phyloP scores from a whole-genome alignment of 2,329 filamentous ascomycete species.

The Verticillium albo-atrum region DNA sequence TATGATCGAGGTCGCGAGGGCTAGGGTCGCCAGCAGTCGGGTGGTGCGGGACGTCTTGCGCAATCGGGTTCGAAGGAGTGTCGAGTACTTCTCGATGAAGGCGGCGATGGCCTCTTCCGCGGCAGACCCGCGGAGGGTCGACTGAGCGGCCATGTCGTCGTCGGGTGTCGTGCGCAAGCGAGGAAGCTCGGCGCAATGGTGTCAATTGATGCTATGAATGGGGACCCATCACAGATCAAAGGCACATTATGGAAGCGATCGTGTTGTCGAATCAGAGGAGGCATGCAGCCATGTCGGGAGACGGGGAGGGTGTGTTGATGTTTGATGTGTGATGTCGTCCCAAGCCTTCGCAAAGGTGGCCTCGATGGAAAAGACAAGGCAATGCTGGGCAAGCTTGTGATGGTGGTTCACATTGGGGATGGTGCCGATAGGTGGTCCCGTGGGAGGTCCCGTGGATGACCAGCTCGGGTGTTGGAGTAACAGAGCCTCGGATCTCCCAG shows the following conservation, averaged over 20 bases:
- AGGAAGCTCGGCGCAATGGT: not conserved
- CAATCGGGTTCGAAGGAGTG: slow-evolving; percentile 48
- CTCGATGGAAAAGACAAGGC: not conserved
- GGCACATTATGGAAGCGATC: not conserved
- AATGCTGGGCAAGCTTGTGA: not conserved
- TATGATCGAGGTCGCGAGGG: slow-evolving; percentile 74
- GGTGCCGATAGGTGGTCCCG: not conserved
- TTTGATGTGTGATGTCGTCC: not conserved
- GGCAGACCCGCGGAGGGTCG: slow-evolving; percentile 65
- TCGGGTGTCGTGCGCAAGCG: slow-evolving; percentile 13
- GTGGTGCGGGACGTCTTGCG: slow-evolving; percentile 64
- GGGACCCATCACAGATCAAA: slow-evolving; percentile 9
- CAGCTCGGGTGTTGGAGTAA: slow-evolving; percentile 1
- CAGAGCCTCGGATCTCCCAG: not conserved
- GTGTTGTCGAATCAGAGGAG: not conserved
- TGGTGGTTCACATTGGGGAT: not conserved
- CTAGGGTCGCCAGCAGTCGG: slow-evolving; percentile 70
- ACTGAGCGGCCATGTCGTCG: slow-evolving; percentile 75
- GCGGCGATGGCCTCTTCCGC: slow-evolving; percentile 63
- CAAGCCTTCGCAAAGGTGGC: not conserved
- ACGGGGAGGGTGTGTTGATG: not conserved
- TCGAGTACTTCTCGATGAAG: slow-evolving; percentile 57
- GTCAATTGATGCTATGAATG: slow-evolving; percentile 4
- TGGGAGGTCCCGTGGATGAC: not conserved
- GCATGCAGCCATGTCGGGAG: not conserved